Evolutionary conservation across 352 stramenopile genomes (phyloP), one percentile per base, ranked within the genome.

Genomic region (Phytophthora tubulina): DNA sequence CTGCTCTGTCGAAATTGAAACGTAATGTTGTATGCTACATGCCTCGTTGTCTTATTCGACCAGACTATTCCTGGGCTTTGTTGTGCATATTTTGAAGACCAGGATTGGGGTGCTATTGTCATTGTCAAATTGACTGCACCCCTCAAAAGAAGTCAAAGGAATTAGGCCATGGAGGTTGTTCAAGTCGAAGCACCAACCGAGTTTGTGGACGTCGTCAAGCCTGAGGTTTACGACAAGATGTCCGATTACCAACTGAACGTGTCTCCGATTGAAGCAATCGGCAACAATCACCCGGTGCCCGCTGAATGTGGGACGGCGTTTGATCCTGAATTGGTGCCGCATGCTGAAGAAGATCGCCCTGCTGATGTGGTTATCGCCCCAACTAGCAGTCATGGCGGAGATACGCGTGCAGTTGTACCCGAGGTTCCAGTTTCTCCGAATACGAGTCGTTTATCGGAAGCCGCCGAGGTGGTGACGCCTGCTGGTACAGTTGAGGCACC

Each of bases 401-500:
- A 64, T 41, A 35, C 41, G 15, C 6, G 11, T 44, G 10, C 14
- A 15, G 36, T 27, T 14, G 13, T 49, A 53, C 14, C 31, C 1
- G 49, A 50, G 4, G 2, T 11, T 48, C 46, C 30, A 15, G 21
- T 33, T 32, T 54, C 49, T 15, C 42, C 31, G 11, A 48, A 58
- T 31, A 32, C 58, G 6, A 63, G 46, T 10, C 54, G 14, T 50
- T 46, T 41, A 21, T 55, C 53, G 9, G 46, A 57, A 55, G 51
- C 33, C 3, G 36, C 63, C 30, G 56, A 76, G 55, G 63, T 76
- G 14, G 63, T 76, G 49, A 76, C 69, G 0, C 69, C 69, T 46
- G 69, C 69, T 33, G 69, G 63, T 35, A 76, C 63, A 45, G 57
- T 76, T 31, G 69, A 69, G 31, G 63, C 64, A 44, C 62, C 67